These are phyloP conservation scores for Corinectria fuckeliana DNA, from an alignment of 2,329 filamentous ascomycete genomes.

Conservation along the genomic window DNA sequence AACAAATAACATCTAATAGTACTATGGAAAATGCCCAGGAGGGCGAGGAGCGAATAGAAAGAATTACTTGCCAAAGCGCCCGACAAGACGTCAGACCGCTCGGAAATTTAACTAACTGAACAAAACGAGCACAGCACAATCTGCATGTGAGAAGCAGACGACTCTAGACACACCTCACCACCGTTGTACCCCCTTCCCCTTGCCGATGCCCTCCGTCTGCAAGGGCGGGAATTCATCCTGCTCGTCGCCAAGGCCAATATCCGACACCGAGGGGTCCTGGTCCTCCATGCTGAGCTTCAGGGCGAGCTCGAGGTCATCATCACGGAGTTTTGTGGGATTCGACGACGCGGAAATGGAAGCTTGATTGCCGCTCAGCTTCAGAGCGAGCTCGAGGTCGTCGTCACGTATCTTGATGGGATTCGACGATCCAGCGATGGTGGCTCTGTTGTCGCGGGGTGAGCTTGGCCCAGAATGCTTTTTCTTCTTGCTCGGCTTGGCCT, in stretches of 20 bases:
- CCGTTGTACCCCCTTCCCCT: constrained; percentile 47
- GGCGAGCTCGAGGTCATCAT: constrained; percentile 67
- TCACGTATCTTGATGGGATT: constrained; percentile 44
- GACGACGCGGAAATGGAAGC: constrained; percentile 39
- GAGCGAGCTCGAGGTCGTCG: constrained; percentile 65
- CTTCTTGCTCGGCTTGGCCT: constrained; percentile 49
- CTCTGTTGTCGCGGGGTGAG: constrained; percentile 47
- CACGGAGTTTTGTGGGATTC: constrained; percentile 38
- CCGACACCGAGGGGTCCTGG: constrained; percentile 42
- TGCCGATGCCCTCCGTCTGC: constrained; percentile 50
- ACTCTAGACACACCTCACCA: constrained; percentile 30
- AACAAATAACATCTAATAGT: background rate
- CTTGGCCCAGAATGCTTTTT: constrained; percentile 44
- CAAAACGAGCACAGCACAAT: constrained; percentile 3
- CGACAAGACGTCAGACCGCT: background rate
- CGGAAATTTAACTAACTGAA: background rate
- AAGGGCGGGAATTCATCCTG: constrained; percentile 51
- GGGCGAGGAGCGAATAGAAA: constrained; percentile 1
- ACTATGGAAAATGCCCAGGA: background rate
- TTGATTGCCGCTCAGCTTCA: constrained; percentile 60
- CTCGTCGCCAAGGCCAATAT: constrained; percentile 20
- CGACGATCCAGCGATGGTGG: constrained; percentile 38
- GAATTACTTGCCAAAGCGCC: background rate
- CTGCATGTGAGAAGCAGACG: background rate
- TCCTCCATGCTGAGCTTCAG: constrained; percentile 66